phyloP scores from a whole-genome alignment of 1,284 basidiomycete genomes.

The Trichosporon sp. region DNA sequence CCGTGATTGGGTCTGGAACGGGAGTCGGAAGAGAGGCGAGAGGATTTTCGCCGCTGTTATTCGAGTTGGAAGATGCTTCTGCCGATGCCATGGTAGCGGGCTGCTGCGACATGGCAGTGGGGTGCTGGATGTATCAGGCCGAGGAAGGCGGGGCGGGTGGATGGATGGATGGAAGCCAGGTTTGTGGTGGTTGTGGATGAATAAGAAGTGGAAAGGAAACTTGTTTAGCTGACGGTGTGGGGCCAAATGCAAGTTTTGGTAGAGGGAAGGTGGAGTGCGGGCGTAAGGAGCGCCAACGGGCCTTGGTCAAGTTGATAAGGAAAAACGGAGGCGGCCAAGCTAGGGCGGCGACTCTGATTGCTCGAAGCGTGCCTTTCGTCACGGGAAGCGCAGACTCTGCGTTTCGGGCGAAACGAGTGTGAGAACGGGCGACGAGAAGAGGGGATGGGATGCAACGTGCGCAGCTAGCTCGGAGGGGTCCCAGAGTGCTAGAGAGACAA shows the following conservation, averaged over 20 bases:
- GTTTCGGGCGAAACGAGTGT: background rate
- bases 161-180: background rate
- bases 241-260: conserved; percentile 2
- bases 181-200: background rate
- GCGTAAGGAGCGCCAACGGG: background rate
- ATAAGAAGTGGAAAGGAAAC: background rate
- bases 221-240: conserved; percentile 2
- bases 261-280: background rate
- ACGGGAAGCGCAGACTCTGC: background rate
- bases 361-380: background rate
- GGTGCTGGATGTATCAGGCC: background rate
- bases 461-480: background rate
- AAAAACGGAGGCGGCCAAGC: background rate
- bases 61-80: conserved; percentile 12
- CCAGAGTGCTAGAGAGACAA: background rate
- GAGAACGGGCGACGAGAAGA: background rate
- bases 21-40: conserved; percentile 25
- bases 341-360: background rate
- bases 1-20: conserved; percentile 47
- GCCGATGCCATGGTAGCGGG: conserved; percentile 11
- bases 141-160: background rate
- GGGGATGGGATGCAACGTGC: background rate
- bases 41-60: conserved; percentile 10
- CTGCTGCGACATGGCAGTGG: conserved; percentile 9
- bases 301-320: background rate